Conservation (phyloP, 768 basidiomycete genomes). For the Termitomyces sp. region DNA sequence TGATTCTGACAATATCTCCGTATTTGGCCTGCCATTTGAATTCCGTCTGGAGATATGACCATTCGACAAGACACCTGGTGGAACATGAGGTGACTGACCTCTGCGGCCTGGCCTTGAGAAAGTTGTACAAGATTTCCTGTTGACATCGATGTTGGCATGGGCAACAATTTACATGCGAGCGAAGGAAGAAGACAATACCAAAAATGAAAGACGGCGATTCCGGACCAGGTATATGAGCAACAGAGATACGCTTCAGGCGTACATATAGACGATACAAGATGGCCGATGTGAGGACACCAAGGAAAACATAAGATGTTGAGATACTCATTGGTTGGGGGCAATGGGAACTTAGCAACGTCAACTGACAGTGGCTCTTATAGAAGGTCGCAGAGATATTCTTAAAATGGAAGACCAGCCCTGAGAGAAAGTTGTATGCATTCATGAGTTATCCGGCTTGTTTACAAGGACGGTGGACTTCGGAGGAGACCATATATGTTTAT, state of each 20-base stretch:
- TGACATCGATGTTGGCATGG: not conserved
- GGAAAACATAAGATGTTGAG: slow-evolving; percentile 1
- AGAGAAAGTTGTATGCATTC: not conserved
- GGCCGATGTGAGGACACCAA: slow-evolving; percentile 4
- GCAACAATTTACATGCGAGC: not conserved
- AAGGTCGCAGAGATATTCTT: not conserved
- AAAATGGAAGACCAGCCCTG: not conserved
- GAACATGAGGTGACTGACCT: slow-evolving; percentile 13
- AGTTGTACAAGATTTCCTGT: slow-evolving; percentile 25
- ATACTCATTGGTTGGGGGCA: slow-evolving; percentile 8
- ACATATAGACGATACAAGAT: slow-evolving; percentile 23
- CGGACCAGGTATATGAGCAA: slow-evolving; percentile 30
- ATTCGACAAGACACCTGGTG: not conserved
- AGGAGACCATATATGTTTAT: not conserved
- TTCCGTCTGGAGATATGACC: slow-evolving; percentile 23
- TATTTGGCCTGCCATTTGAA: slow-evolving; percentile 39
- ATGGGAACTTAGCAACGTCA: not conserved
- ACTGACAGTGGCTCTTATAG: not conserved
- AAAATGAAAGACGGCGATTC: slow-evolving; percentile 31
- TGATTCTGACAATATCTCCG: slow-evolving; percentile 34
- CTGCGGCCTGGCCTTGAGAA: slow-evolving; percentile 27
- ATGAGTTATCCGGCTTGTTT: not conserved
- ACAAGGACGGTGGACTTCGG: not conserved
- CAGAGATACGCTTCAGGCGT: slow-evolving; percentile 24
- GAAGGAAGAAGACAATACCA: slow-evolving; percentile 20